phyloP scores from a whole-genome alignment of 352 stramenopile genomes.

The Globisporangium recalcitrans region DNA sequence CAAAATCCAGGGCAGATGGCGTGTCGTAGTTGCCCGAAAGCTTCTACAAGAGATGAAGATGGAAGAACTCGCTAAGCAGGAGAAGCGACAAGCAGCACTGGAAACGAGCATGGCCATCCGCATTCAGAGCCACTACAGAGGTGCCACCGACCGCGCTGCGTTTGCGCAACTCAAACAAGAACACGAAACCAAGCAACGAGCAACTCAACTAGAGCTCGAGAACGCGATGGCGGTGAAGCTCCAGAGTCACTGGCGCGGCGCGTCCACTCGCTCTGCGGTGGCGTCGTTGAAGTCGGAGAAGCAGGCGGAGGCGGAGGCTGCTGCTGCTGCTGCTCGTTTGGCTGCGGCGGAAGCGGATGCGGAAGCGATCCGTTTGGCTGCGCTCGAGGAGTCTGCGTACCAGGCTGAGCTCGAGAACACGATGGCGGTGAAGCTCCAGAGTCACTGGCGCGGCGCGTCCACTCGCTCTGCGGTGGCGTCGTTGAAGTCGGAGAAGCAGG shows the following conservation, averaged over 20 bases:
- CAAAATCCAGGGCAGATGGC: slow-evolving; percentile 33
- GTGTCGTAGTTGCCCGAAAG: slow-evolving; percentile 5
- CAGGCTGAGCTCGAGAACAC: no score
- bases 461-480: slow-evolving; percentile 10
- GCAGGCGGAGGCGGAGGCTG: neutral
- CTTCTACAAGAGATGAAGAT: slow-evolving; percentile 2
- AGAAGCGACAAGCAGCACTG: neutral
- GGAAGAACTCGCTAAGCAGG: neutral
- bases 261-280: slow-evolving; percentile 12
- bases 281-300: slow-evolving; percentile 8
- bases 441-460: slow-evolving; percentile 18
- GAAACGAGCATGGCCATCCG: slow-evolving; percentile 16
- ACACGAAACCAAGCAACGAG: neutral
- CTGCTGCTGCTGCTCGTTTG: neutral
- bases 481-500: slow-evolving; percentile 9
- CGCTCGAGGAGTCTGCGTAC: no score
- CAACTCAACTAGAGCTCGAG: neutral
- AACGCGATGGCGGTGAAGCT: slow-evolving; percentile 19
- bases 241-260: slow-evolving; percentile 20
- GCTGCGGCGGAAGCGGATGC: no score
- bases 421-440: slow-evolving; percentile 22
- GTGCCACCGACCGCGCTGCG: neutral
- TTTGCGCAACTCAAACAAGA: neutral
- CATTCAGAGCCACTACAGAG: slow-evolving; percentile 11
- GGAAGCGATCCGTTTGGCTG: no score